Percentiles rank a stretch among this genome's conserved stretches.
phyloP scores from a whole-genome alignment of 106 monocot genomes.

The Alisma plantagoaquatica region DNA sequence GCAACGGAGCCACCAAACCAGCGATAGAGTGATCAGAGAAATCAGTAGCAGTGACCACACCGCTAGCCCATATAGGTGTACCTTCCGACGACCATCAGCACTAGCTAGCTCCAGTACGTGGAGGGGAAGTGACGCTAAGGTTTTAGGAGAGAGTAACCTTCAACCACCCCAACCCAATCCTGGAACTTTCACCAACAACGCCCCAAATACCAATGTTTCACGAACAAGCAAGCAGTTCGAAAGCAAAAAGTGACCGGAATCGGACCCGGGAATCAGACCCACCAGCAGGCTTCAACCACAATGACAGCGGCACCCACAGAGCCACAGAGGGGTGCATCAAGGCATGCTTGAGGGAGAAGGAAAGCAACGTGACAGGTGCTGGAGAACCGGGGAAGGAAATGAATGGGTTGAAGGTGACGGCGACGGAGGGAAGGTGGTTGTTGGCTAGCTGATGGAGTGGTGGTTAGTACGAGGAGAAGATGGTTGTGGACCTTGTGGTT shows the following conservation, averaged over 20 bases:
- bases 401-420: no score
- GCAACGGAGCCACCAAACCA: neutral
- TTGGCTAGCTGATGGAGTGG: neutral
- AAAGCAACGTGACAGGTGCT: neutral
- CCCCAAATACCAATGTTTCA: neutral
- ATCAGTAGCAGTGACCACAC: no score
- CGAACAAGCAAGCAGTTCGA: neutral
- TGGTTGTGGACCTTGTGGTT: neutral
- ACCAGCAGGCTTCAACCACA: no score
- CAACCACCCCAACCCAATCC: neutral
- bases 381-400: no score
- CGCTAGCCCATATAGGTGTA: no score
- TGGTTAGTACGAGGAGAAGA: no score
- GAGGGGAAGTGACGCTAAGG: conserved; percentile 2
- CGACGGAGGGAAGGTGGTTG: neutral
- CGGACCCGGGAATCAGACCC: no score
- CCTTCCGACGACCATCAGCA: no score
- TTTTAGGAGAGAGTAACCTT: neutral
- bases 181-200: neutral
- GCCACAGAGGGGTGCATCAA: neutral
- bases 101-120: neutral
- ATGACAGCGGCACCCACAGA: no score
- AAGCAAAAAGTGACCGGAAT: neutral
- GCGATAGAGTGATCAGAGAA: neutral
- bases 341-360: conserved; percentile 3